These are phyloP conservation scores for Metarhizium guizhouense DNA, from an alignment of 2,329 filamentous ascomycete species.

Conservation along the genomic window DNA sequence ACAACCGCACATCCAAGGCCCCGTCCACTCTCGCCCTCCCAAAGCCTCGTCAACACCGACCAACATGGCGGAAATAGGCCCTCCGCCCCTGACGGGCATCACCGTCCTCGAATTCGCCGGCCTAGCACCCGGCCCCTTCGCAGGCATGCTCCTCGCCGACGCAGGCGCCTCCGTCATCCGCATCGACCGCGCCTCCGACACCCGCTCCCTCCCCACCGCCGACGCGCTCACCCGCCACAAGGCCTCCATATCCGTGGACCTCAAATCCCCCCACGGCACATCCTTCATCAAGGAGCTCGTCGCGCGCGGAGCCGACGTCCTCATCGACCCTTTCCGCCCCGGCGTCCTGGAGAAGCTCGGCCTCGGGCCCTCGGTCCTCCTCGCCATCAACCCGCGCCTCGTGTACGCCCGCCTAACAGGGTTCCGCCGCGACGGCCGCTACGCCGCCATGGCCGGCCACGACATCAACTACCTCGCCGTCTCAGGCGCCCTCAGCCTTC, in stretches of 20 bases:
- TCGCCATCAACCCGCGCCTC: constrained; percentile 60
- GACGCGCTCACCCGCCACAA: constrained; percentile 80
- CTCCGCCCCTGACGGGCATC: constrained; percentile 36
- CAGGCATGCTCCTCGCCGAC: constrained; percentile 81
- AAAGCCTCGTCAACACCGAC: background rate
- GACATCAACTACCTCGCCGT: constrained; percentile 96
- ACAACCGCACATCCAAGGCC: no score
- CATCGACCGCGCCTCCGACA: constrained; percentile 54
- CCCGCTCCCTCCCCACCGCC: constrained; percentile 32
- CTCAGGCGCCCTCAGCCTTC: constrained; percentile 65
- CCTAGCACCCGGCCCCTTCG: constrained; percentile 71
- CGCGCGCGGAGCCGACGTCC: constrained; percentile 62
- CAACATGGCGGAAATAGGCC: background rate
- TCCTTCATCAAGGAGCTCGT: constrained; percentile 61
- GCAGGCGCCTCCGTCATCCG: constrained; percentile 83
- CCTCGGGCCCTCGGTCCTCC: constrained; percentile 61
- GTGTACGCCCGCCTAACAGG: constrained; percentile 84
- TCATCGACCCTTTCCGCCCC: constrained; percentile 91
- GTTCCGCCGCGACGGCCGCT: constrained; percentile 79
- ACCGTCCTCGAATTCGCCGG: constrained; percentile 53
- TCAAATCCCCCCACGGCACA: constrained; percentile 58
- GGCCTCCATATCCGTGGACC: constrained; percentile 67
- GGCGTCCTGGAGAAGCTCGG: constrained; percentile 81
- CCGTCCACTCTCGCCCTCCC: background rate
- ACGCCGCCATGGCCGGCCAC: constrained; percentile 82